Conservation (phyloP, 768 basidiomycete species). For the Roridomyces roridus region DNA sequence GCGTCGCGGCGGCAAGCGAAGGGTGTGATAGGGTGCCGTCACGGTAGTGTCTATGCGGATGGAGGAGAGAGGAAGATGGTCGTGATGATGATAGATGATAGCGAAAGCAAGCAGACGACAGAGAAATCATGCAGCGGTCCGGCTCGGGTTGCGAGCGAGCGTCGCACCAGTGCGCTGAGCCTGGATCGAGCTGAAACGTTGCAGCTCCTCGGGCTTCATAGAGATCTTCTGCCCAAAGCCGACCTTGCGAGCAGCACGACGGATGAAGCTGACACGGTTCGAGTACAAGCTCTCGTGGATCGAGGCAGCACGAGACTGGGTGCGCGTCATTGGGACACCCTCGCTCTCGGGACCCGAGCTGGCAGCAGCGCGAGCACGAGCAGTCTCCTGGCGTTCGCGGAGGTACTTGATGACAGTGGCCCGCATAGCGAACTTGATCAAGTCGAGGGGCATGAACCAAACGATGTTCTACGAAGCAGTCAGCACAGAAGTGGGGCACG, state of each 20-base stretch:
- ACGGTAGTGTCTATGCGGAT: constrained; percentile 15
- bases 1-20: constrained; percentile 25
- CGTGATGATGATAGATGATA: not conserved
- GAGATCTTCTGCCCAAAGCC: constrained; percentile 83
- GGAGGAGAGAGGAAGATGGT: not conserved
- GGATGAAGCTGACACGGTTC: constrained; percentile 94
- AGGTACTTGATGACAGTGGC: constrained; percentile 87
- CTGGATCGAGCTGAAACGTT: constrained; percentile 87
- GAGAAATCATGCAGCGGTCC: constrained; percentile 46
- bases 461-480: constrained; percentile 74
- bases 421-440: constrained; percentile 97
- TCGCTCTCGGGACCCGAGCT: constrained; percentile 33
- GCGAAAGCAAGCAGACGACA: not conserved
- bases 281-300: constrained; percentile 93
- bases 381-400: constrained; percentile 63
- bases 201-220: constrained; percentile 86
- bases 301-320: constrained; percentile 87
- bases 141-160: constrained; percentile 78
- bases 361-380: constrained; percentile 32
- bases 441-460: constrained; percentile 96
- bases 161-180: constrained; percentile 78
- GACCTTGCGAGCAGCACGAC: constrained; percentile 85
- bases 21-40: constrained; percentile 12
- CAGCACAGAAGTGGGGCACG: constrained; percentile 8
- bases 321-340: constrained; percentile 82